These are phyloP conservation scores for Friedmanniomyces simplex DNA, from an alignment of 495 filamentous ascomycete genomes.

Conservation along the genomic window DNA sequence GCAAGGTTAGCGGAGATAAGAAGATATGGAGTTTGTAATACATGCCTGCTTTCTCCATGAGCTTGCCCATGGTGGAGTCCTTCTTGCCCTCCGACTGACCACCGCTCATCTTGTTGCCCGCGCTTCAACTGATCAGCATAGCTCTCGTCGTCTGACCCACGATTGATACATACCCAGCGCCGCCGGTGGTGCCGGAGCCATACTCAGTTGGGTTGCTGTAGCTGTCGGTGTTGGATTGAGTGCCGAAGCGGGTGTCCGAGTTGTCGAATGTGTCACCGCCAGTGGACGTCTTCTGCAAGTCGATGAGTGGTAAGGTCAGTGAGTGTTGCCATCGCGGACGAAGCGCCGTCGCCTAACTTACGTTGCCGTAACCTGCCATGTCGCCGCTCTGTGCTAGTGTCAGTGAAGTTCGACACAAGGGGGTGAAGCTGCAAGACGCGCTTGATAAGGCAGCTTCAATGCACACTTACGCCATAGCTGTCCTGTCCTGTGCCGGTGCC, in stretches of 20 bases:
- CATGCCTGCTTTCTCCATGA: conserved; percentile 22
- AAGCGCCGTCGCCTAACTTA: no score
- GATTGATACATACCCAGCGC: conserved; percentile 4
- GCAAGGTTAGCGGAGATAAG: no score
- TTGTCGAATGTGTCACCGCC: neutral
- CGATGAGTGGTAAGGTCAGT: no score
- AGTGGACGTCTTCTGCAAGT: neutral
- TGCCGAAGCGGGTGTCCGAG: neutral
- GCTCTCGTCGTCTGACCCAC: neutral
- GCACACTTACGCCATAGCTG: conserved; percentile 5
- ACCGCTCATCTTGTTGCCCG: neutral
- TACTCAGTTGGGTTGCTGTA: conserved; percentile 2
- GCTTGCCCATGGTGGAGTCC: conserved; percentile 19
- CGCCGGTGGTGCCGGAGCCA: conserved; percentile 11
- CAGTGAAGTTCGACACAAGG: neutral
- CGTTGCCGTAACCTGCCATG: neutral
- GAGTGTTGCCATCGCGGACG: no score
- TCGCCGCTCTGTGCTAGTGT: neutral
- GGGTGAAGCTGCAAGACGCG: neutral
- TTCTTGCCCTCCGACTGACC: neutral
- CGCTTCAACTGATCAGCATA: neutral
- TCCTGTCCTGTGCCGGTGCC: neutral
- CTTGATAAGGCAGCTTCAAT: neutral
- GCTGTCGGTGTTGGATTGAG: neutral
- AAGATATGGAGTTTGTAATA: no score